Conservation (phyloP, 2,329 filamentous ascomycete genomes). For the Tolypocladium endophyticum region DNA sequence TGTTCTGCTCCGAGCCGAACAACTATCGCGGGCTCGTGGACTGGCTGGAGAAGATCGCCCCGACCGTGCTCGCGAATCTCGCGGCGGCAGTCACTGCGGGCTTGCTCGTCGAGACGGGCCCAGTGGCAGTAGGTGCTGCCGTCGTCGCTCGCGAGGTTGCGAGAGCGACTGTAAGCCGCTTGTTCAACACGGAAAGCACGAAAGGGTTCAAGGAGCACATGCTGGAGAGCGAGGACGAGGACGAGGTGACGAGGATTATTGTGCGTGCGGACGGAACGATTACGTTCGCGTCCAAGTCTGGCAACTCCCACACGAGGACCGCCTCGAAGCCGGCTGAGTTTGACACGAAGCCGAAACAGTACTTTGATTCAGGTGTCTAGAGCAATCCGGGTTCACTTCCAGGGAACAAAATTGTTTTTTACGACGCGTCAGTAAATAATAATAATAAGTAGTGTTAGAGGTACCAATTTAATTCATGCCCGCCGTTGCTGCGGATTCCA, state of each 20-base stretch:
- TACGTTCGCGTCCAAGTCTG: neutral
- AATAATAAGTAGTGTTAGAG: too few species aligned
- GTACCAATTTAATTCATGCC: too few species aligned
- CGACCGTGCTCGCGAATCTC: neutral
- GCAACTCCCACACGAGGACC: neutral
- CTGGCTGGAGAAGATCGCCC: neutral
- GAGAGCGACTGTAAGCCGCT: neutral
- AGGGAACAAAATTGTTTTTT: too few species aligned
- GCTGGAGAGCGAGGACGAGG: neutral
- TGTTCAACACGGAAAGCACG: neutral
- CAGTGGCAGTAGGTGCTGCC: neutral
- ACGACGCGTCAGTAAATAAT: too few species aligned
- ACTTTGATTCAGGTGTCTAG: neutral
- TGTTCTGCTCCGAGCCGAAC: neutral
- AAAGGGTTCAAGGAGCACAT: neutral
- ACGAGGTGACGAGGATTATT: neutral
- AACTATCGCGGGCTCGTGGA: neutral
- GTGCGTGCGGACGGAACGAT: neutral
- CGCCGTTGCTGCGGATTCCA: too few species aligned
- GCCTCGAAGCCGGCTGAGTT: neutral
- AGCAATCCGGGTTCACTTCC: too few species aligned
- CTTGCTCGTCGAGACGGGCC: neutral
- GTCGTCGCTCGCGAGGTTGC: neutral
- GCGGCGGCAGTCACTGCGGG: too few species aligned
- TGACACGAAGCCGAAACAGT: neutral